Evolutionary conservation across 257 asterid genomes (phyloP), one percentile per base, ranked within the genome.

Genomic region (Ligustrum vulgare): DNA sequence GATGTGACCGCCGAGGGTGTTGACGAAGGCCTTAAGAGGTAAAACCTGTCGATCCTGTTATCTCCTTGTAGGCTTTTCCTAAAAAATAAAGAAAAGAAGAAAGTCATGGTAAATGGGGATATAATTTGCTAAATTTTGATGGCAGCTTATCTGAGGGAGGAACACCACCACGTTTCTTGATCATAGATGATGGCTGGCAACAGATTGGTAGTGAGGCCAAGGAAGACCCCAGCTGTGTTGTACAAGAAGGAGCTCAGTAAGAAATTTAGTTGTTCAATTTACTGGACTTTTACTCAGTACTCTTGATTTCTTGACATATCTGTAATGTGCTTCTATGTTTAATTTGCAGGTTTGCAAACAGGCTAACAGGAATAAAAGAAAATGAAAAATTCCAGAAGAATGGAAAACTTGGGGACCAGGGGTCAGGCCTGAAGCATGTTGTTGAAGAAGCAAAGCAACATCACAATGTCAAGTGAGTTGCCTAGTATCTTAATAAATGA

Each of bases 1-100:
- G 97, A 90, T 77, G 98, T 94, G 81, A 94, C 99, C 18, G 98
- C 98, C n/a, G 99, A 94, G 82, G 98, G 98, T 7, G 98, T 94
- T 18, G 98, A 90, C 70, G 87, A 92, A 81, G 98, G 98, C 70
- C 91, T 94, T 31, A 89, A 73, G 73, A 94, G 97, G 98, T 89
- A 75, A 77, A 70, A 41, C 34, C 76, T 74, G 33, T 68, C 15
- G 28, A 33, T 60, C 67, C 4, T 23, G 67, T 23, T 22, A 60
- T 60, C 8, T 58, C 4, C 8, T 25, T 23, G 32, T 8, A 1
- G 0, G 8, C 23, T 54, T 54, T 13, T 56, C 64, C 64, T 22
- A 60, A 25, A 60, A 34, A 60, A 25, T 60, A 25, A 60, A 60
- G 67, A 25, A 39, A 35, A 23, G 25, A n/a, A 33, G 28, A 2